Base-by-base conservation (phyloP, 768 basidiomycete genomes). In the Sutorius australiensis region DNA sequence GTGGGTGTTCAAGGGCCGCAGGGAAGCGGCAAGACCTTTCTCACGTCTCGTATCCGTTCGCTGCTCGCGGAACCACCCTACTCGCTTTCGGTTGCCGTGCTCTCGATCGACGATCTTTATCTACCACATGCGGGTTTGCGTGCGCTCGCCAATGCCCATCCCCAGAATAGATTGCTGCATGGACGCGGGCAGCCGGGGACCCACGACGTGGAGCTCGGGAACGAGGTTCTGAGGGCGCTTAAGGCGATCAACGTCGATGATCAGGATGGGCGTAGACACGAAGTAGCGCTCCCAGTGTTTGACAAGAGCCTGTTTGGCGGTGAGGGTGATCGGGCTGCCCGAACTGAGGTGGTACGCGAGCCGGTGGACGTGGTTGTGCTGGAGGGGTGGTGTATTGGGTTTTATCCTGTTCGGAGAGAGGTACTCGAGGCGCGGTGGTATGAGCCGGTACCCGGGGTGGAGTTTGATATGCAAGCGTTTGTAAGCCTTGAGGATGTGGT, bases 301-400 rank as follows among this genome's bases (percentile, higher is more conserved):
- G 92, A 98, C 61, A 98, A 98, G 76, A 88, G 87, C 57, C 67
- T 87, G 40, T 82, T 80, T 62, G 69, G 72, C 36, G 95, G 95
- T 3, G 78, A 90, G 70, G 95, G 95, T 0, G 95, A 98, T 68
- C 84, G 95, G 13, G 62, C 82, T 2, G 71, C 75, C 0, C 71
- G 74, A 34, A 46, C 51, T 17, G 71, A 73, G 41, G 58, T 73
- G 2, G 73, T 92, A 6, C 32, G 73, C 56, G 64, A 75, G 64
- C 78, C 78, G 0, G 55, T 87, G 6, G 92, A 99, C 64, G 74
- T 98, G 13, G 86, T 98, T 46, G 78, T 99, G 45, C 73, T 99
- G 45, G 97, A 99, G 73, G 97, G 97, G 10, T 99, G 97, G 97
- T 93, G 87, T 69, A 82, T 89, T 21, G 95, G 95, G 0, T 98